phyloP scores from a whole-genome alignment of 345 rosid species.

The Gossypium thurberi region DNA sequence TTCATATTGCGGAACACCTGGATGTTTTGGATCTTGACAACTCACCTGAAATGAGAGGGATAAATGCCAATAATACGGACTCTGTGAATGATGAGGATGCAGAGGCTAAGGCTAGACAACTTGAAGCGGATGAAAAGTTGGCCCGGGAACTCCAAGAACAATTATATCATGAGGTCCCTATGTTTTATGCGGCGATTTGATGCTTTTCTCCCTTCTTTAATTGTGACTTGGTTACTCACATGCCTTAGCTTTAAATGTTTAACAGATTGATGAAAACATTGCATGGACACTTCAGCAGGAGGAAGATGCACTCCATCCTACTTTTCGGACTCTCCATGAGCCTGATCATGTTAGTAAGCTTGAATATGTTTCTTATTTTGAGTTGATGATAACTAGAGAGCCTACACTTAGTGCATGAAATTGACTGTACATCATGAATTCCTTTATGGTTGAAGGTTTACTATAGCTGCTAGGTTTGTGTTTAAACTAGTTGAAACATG shows the following conservation, averaged over 20 bases:
- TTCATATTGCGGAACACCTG: constrained; percentile 23
- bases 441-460: not conserved
- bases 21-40: constrained; percentile 42
- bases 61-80: constrained; percentile 17
- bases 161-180: constrained; percentile 51
- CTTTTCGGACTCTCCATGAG: constrained; percentile 23
- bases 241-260: constrained; percentile 9
- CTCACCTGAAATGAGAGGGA: constrained; percentile 33
- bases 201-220: constrained; percentile 4
- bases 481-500: not conserved
- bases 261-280: constrained; percentile 56
- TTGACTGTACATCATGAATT: not conserved
- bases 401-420: not conserved
- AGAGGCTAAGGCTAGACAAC: constrained; percentile 60
- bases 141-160: constrained; percentile 93
- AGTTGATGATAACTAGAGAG: not conserved
- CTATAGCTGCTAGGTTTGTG: constrained; percentile 4
- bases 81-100: constrained; percentile 30
- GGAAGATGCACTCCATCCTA: constrained; percentile 36
- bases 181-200: constrained; percentile 23
- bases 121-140: constrained; percentile 83
- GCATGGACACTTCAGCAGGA: constrained; percentile 60
- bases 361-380: not conserved
- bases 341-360: constrained; percentile 36
- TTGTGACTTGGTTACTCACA: constrained; percentile 6